A percentile compares a stretch with the other conserved stretches of the same genome.
Conservation (phyloP, 2,329 filamentous ascomycete species). For the Endoconidiophora laricicola region DNA sequence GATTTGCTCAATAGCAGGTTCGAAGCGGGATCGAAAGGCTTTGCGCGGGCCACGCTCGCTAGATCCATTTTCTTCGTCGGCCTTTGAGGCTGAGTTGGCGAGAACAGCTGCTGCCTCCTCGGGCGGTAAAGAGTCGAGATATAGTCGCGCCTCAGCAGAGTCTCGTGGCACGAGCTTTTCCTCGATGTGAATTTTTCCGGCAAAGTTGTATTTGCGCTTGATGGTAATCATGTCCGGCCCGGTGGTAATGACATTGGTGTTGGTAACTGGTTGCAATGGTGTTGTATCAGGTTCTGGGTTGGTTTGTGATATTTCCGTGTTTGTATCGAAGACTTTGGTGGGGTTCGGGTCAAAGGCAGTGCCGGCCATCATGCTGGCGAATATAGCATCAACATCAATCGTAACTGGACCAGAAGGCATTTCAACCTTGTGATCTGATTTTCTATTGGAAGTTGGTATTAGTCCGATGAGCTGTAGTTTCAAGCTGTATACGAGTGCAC, state of each 20-base stretch:
- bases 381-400: conserved; percentile 54
- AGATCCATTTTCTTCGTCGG: conserved; percentile 1
- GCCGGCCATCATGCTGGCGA: conserved; percentile 46
- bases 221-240: conserved; percentile 38
- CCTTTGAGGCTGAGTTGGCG: conserved; percentile 12
- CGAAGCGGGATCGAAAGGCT: conserved; percentile 47
- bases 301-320: conserved; percentile 11
- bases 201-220: conserved; percentile 58
- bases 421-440: conserved; percentile 38
- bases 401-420: conserved; percentile 43
- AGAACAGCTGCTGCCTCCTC: conserved; percentile 14
- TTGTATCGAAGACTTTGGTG: neutral
- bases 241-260: conserved; percentile 11
- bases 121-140: conserved; percentile 27
- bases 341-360: conserved; percentile 11
- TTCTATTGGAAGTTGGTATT: conserved; percentile 23
- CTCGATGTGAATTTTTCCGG: conserved; percentile 54
- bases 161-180: conserved; percentile 50
- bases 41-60: conserved; percentile 28
- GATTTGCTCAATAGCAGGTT: conserved; percentile 32
- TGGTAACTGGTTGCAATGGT: neutral
- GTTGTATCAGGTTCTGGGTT: conserved; percentile 1
- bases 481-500: conserved; percentile 15
- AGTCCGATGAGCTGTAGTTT: neutral
- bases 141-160: conserved; percentile 49